phyloP scores from a whole-genome alignment of 2,329 filamentous ascomycete genomes.

The Achaetomium macrosporum region DNA sequence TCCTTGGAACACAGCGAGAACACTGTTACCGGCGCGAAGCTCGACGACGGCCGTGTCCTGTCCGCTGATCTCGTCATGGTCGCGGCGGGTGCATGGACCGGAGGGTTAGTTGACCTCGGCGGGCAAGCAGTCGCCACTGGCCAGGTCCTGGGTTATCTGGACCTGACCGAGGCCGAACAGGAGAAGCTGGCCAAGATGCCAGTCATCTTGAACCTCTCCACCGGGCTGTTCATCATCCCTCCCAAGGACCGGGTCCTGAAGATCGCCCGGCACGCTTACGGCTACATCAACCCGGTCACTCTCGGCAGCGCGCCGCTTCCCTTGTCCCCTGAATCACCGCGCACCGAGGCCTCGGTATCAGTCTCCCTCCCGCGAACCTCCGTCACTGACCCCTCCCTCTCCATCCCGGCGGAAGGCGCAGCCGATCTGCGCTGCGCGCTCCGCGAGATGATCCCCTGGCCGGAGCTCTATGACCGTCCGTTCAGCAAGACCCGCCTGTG shows the following conservation, averaged over 20 bases:
- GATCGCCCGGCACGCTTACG: conserved; percentile 63
- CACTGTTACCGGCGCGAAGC: conserved; percentile 48
- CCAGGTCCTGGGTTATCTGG: conserved; percentile 72
- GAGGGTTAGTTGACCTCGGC: conserved; percentile 67
- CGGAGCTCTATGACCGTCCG: conserved; percentile 49
- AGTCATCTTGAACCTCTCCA: conserved; percentile 65
- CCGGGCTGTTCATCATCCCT: conserved; percentile 69
- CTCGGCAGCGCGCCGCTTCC: conserved; percentile 17
- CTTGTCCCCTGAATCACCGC: conserved; percentile 7
- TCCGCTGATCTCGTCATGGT: conserved; percentile 64
- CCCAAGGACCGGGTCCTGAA: conserved; percentile 59
- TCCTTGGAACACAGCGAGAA: conserved; percentile 37
- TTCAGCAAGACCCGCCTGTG: conserved; percentile 61
- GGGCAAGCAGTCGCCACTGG: conserved; percentile 75
- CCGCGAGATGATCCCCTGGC: conserved; percentile 52
- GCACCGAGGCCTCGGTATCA: conserved; percentile 13
- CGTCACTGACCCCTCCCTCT: conserved; percentile 41
- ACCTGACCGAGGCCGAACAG: conserved; percentile 67
- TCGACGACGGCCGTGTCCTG: conserved; percentile 33
- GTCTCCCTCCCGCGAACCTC: conserved; percentile 42
- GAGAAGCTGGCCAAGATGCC: conserved; percentile 58
- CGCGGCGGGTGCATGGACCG: conserved; percentile 84
- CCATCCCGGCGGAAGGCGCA: conserved; percentile 56
- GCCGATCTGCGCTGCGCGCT: conserved; percentile 56
- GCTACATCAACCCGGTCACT: conserved; percentile 53